Evolutionary conservation across 140 eudicot genomes (phyloP).

Genomic region (Senecio squalidus): DNA sequence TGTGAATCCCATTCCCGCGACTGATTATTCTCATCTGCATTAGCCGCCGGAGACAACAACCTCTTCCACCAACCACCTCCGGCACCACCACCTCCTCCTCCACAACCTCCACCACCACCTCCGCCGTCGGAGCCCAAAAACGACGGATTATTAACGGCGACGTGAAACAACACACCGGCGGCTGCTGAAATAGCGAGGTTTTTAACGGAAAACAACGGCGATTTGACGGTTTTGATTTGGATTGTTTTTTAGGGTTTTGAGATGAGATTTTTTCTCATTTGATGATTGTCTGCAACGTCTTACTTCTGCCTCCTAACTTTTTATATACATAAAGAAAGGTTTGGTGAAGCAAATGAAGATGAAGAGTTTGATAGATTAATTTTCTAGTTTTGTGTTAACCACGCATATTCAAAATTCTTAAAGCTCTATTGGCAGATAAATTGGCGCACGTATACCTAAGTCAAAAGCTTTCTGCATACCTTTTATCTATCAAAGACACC

Average conservation of each 20-base stretch:
- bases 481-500: no score
- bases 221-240: conserved; percentile 9
- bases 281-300: no score
- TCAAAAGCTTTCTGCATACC: no score
- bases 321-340: no score
- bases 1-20: conserved; percentile 73
- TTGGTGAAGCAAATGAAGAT: no score
- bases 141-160: conserved; percentile 12
- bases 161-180: conserved; percentile 32
- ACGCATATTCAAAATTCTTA: no score
- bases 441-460: no score
- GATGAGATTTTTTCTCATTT: conserved; percentile 26
- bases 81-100: conserved; percentile 37
- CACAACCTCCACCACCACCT: conserved; percentile 49
- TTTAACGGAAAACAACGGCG: conserved; percentile 8
- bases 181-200: conserved; percentile 35
- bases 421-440: no score
- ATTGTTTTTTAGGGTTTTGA: conserved; percentile 32
- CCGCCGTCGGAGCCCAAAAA: conserved; percentile 31
- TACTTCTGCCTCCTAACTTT: no score
- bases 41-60: conserved; percentile 38
- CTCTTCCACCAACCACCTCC: conserved; percentile 58
- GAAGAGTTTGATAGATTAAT: no score
- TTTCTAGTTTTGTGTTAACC: no score
- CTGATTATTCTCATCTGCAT: conserved; percentile 51